Evolutionary conservation across 2,329 filamentous ascomycete genomes (phyloP).

Genomic region (Sphaerulina vaccinii): DNA sequence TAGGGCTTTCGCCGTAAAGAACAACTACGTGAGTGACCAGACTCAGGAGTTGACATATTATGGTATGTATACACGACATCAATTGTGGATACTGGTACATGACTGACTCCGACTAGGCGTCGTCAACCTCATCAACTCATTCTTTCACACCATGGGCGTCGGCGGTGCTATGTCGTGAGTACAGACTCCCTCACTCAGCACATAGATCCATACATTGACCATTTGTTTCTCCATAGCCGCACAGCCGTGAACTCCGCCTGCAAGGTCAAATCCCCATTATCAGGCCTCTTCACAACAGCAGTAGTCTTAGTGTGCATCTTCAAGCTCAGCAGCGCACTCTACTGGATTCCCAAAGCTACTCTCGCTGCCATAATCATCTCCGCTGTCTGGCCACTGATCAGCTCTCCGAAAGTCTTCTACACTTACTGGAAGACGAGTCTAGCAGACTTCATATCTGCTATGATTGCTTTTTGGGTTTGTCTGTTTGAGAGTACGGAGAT

Average conservation of each 20-base stretch:
- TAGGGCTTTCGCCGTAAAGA: conserved; percentile 61
- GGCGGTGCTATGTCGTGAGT: conserved; percentile 67
- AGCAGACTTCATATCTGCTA: conserved; percentile 62
- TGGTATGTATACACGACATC: conserved; percentile 38
- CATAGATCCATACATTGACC: too few species aligned
- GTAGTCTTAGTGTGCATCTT: conserved; percentile 64
- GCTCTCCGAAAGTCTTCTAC: conserved; percentile 59
- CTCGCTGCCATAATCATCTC: conserved; percentile 63
- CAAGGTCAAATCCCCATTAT: conserved; percentile 61
- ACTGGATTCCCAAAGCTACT: conserved; percentile 64
- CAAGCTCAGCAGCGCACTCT: conserved; percentile 58
- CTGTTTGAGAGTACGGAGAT: conserved; percentile 61
- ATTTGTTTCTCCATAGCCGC: too few species aligned
- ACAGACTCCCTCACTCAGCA: too few species aligned
- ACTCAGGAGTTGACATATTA: conserved; percentile 66
- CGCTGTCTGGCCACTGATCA: conserved; percentile 62
- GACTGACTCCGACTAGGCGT: conserved; percentile 13
- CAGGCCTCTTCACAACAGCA: conserved; percentile 59
- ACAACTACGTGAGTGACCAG: conserved; percentile 63
- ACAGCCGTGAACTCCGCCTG: conserved; percentile 67
- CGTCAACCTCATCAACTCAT: conserved; percentile 53
- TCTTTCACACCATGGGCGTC: conserved; percentile 65
- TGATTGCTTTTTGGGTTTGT: conserved; percentile 64
- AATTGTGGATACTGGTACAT: background rate
- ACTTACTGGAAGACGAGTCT: conserved; percentile 64